Evolutionary conservation across 176 grass and related monocot species (phyloP).

Genomic region (Stipa capillata): DNA sequence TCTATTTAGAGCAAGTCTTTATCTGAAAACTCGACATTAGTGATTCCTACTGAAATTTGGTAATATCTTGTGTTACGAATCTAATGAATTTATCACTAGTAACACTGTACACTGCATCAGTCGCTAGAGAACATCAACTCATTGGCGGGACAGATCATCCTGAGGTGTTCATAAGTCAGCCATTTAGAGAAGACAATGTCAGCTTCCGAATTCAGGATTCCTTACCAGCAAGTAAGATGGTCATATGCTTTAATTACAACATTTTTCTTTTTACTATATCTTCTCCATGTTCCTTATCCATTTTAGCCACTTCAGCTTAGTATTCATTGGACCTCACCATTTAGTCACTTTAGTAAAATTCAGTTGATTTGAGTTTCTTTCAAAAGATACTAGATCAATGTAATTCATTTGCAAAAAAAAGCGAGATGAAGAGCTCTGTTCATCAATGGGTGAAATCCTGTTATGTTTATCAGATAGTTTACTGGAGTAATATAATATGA

Average conservation of each 20-base stretch:
- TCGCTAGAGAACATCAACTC: not conserved
- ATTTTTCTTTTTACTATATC: not conserved
- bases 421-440: not conserved
- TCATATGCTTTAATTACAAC: conserved; percentile 12
- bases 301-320: not conserved
- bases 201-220: conserved; percentile 52
- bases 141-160: not conserved
- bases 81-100: not conserved
- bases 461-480: conserved; percentile 4
- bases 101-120: conserved; percentile 7
- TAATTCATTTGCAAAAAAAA: conserved; percentile 9
- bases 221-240: conserved; percentile 45
- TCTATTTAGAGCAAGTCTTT: not conserved
- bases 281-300: not conserved
- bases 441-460: not conserved
- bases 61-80: not conserved
- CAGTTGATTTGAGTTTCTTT: conserved; percentile 19
- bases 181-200: conserved; percentile 41
- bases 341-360: conserved; percentile 8
- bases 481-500: not conserved
- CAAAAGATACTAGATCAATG: not conserved
- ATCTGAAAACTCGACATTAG: not conserved
- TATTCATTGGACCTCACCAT: not conserved
- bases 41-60: not conserved
- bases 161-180: not conserved